Conservation (phyloP, 495 filamentous ascomycete genomes). For the Aspergillus campestris region DNA sequence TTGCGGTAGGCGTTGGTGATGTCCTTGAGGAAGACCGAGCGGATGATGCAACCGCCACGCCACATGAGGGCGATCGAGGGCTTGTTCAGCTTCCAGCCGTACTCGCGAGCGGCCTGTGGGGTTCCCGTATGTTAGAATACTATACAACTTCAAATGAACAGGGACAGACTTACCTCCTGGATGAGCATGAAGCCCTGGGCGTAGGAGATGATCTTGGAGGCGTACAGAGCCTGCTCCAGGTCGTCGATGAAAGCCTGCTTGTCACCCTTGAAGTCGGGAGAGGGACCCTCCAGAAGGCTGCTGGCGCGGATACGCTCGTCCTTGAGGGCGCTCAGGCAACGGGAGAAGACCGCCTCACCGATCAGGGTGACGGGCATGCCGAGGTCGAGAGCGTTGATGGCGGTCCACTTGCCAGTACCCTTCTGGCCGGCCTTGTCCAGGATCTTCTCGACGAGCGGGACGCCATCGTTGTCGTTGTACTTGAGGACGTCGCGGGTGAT, state of each 20-base stretch:
- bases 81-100: constrained; percentile 98
- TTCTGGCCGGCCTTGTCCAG: constrained; percentile 98
- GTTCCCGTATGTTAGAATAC: neutral
- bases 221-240: constrained; percentile 97
- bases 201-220: constrained; percentile 99
- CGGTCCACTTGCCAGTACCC: constrained; percentile 99
- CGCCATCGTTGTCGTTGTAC: constrained; percentile 90
- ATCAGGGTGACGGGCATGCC: constrained; percentile 99
- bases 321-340: constrained; percentile 92
- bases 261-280: constrained; percentile 75
- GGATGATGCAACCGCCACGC: constrained; percentile 99
- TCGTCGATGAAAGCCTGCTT: constrained; percentile 89
- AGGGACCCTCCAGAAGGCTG: constrained; percentile 66
- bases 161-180: constrained; percentile 68
- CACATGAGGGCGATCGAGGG: constrained; percentile 99
- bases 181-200: constrained; percentile 99
- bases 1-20: constrained; percentile 95
- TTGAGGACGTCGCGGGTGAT: constrained; percentile 97
- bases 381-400: constrained; percentile 95
- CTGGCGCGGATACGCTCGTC: constrained; percentile 81
- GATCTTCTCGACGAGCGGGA: constrained; percentile 92
- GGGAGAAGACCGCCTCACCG: constrained; percentile 90
- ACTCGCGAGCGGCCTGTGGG: constrained; percentile 80
- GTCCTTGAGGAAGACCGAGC: constrained; percentile 99
- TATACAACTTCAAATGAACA: neutral